Conservation (phyloP, 768 basidiomycete species). For the Cystobasidiopsis lactophilus region DNA sequence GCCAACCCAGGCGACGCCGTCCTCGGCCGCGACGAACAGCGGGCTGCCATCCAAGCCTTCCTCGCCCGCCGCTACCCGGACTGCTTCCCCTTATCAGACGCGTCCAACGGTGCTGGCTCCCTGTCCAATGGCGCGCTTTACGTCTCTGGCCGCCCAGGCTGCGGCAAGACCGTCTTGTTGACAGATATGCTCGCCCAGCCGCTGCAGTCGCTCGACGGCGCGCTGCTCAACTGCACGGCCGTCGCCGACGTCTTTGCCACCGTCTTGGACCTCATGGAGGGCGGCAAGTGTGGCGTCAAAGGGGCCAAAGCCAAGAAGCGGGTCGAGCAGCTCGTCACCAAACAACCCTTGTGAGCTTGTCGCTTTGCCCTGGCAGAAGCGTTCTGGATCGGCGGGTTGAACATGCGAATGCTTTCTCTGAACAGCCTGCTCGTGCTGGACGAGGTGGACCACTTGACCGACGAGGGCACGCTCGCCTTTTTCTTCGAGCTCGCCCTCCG, state of each 20-base stretch:
- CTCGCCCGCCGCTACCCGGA: conserved; percentile 33
- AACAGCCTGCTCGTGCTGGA: conserved; percentile 46
- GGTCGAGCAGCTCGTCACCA: conserved; percentile 10
- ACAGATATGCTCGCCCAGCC: conserved; percentile 35
- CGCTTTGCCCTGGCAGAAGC: no score
- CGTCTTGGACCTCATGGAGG: conserved; percentile 36
- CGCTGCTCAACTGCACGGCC: conserved; percentile 54
- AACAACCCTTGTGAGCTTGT: conserved; percentile 26
- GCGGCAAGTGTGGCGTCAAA: conserved; percentile 16
- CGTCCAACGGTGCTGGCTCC: conserved; percentile 5
- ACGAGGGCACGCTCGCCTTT: conserved; percentile 34
- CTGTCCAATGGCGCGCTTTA: conserved; percentile 32
- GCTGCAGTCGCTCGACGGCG: not conserved
- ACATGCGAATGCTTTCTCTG: conserved; percentile 12
- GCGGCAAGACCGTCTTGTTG: conserved; percentile 72
- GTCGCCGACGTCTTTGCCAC: conserved; percentile 44
- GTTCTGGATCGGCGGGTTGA: not conserved
- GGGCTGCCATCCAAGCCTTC: conserved; percentile 38
- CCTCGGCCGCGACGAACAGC: conserved; percentile 47
- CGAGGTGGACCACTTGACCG: conserved; percentile 61
- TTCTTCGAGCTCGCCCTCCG: conserved; percentile 47
- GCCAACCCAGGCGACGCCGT: conserved; percentile 34
- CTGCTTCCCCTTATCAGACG: conserved; percentile 19
- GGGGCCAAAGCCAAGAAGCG: conserved; percentile 20
- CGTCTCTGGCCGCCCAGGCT: conserved; percentile 80